A percentile compares a stretch with the other conserved stretches of the same genome.
These are phyloP conservation scores for Sporobolomyces phaffii DNA, from an alignment of 768 basidiomycete genomes.

Conservation along the genomic window DNA sequence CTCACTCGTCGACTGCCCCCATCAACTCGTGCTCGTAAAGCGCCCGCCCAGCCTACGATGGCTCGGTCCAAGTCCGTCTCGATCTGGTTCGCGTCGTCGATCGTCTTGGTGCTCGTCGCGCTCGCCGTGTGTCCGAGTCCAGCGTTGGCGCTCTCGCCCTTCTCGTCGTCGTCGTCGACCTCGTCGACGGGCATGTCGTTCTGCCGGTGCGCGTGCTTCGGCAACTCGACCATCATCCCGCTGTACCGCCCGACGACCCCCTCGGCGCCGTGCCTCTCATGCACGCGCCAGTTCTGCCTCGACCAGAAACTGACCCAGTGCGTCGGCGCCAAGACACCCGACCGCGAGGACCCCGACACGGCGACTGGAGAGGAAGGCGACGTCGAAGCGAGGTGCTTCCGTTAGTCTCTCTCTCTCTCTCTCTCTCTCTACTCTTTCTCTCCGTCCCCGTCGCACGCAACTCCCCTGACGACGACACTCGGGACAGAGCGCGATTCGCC, in stretches of 20 bases:
- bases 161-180: background rate
- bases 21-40: too few species aligned
- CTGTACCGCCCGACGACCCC: constrained; percentile 46
- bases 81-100: background rate
- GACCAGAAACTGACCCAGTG: constrained; percentile 50
- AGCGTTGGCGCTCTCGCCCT: background rate
- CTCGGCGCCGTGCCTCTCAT: constrained; percentile 48
- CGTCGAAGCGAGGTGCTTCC: constrained; percentile 50
- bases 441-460: background rate
- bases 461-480: background rate
- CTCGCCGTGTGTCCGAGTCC: background rate
- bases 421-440: too few species aligned
- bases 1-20: too few species aligned
- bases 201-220: constrained; percentile 48
- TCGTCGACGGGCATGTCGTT: constrained; percentile 31
- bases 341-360: constrained; percentile 48
- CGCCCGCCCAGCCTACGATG: too few species aligned
- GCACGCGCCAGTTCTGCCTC: constrained; percentile 50
- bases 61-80: too few species aligned
- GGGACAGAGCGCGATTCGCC: constrained; percentile 42
- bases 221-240: constrained; percentile 48
- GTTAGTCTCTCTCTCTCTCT: constrained; percentile 46
- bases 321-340: constrained; percentile 43
- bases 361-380: constrained; percentile 50
- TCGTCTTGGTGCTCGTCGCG: background rate